Conservation (phyloP, 164 flowering plant species). For the Piper longum region DNA sequence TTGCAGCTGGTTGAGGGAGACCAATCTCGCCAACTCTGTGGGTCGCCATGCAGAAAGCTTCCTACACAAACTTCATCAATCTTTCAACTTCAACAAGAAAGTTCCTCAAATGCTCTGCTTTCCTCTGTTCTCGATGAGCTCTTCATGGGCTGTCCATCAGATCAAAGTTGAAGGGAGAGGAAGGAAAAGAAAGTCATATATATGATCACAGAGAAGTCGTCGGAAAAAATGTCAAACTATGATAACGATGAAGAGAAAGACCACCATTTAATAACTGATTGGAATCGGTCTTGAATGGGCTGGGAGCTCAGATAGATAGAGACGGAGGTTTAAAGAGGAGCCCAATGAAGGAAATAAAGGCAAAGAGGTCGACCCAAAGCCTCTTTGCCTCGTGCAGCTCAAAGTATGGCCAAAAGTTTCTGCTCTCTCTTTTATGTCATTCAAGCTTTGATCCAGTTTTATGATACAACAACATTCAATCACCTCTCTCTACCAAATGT, state of each 20-base stretch:
- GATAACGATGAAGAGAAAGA: background rate
- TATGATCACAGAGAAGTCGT: background rate
- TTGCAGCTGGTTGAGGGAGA: slow-evolving; percentile 52
- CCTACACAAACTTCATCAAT: slow-evolving; percentile 16
- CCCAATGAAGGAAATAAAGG: slow-evolving; percentile 3
- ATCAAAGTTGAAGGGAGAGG: slow-evolving; percentile 1
- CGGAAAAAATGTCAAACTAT: background rate
- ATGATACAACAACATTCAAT: background rate
- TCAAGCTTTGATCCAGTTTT: slow-evolving; percentile 6
- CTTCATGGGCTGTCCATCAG: background rate
- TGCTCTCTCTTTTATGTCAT: slow-evolving; percentile 6
- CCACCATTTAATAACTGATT: background rate
- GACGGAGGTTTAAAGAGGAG: slow-evolving; percentile 1
- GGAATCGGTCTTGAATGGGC: background rate
- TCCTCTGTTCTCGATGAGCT: background rate
- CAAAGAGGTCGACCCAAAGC: slow-evolving; percentile 5
- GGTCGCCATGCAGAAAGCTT: slow-evolving; percentile 55
- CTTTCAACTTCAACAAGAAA: background rate
- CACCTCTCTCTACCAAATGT: slow-evolving; percentile 16
- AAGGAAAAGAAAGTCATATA: background rate
- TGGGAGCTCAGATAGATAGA: slow-evolving; percentile 1
- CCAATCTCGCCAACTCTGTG: slow-evolving; percentile 57
- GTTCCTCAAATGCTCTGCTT: background rate
- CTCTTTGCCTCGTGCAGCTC: slow-evolving; percentile 25
- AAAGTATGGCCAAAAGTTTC: slow-evolving; percentile 22